A percentile compares a stretch with the other conserved stretches of the same genome.
phyloP scores from a whole-genome alignment of 1,284 basidiomycete species.

The Cystobasidium pallidum region DNA sequence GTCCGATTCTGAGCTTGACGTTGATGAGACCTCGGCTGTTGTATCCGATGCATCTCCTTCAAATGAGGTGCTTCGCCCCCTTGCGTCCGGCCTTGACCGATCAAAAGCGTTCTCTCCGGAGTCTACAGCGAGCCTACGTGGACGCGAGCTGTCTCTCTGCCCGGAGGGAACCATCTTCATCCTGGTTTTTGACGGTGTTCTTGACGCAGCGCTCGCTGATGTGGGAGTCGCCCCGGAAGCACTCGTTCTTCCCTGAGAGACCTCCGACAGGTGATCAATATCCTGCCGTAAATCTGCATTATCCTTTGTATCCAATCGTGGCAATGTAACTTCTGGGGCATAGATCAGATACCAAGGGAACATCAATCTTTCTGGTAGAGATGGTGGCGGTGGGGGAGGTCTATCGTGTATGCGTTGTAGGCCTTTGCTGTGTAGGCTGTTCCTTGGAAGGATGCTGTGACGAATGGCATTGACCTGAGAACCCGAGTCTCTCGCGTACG shows the following conservation, averaged over 20 bases:
- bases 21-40: background rate
- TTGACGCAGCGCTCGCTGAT: background rate
- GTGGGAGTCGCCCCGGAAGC: background rate
- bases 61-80: background rate
- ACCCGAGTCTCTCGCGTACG: background rate
- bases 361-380: background rate
- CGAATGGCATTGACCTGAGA: background rate
- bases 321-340: conserved; percentile 17
- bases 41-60: background rate
- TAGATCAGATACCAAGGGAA: conserved; percentile 22
- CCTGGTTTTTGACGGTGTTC: conserved; percentile 12
- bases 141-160: background rate
- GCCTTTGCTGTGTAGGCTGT: too few species aligned
- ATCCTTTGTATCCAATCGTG: background rate
- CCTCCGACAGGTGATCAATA: conserved; percentile 5
- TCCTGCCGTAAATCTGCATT: conserved; percentile 12
- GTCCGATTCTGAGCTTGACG: conserved; percentile 24
- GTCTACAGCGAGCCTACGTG: background rate
- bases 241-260: conserved; percentile 5
- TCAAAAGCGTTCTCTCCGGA: background rate
- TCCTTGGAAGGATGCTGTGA: background rate
- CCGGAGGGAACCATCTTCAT: conserved; percentile 7
- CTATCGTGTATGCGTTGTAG: conserved; percentile 6
- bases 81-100: background rate
- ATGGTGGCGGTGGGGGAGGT: conserved; percentile 9